These are phyloP conservation scores for Urochloa ruziziensis DNA, from an alignment of 176 grass and related monocot genomes.

Conservation along the genomic window DNA sequence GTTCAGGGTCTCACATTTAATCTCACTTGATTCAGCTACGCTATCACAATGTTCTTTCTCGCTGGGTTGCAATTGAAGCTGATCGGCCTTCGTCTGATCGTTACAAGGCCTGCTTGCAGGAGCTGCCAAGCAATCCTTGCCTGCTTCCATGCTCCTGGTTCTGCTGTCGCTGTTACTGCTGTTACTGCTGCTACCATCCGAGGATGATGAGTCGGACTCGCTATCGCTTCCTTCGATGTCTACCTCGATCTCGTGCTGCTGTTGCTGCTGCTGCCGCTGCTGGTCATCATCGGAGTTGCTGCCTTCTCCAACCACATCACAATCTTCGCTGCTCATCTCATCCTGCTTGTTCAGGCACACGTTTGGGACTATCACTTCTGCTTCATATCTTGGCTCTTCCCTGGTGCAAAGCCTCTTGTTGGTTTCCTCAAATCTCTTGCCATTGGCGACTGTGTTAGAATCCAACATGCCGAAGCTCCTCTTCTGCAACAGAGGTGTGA, in stretches of 20 bases:
- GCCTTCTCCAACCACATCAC: constrained; percentile 10
- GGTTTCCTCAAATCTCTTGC: background rate
- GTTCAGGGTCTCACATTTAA: background rate
- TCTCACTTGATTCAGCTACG: background rate
- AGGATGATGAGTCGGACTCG: constrained; percentile 38
- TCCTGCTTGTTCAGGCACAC: background rate
- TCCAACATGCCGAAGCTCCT: background rate
- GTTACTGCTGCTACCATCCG: background rate
- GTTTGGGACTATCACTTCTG: background rate
- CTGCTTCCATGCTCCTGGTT: background rate
- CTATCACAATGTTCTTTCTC: background rate
- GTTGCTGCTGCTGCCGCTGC: background rate
- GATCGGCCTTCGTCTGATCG: background rate
- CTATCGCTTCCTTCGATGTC: background rate
- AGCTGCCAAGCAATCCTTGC: background rate
- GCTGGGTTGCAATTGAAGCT: background rate
- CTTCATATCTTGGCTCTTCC: constrained; percentile 2
- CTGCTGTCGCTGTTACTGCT: background rate
- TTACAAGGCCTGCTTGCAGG: background rate
- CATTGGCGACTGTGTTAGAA: background rate
- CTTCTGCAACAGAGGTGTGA: constrained; percentile 4
- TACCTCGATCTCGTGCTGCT: background rate
- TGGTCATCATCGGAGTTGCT: background rate
- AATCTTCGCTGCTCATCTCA: background rate
- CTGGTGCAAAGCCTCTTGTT: constrained; percentile 8